These are phyloP conservation scores for Curvularia spicifera DNA, from an alignment of 2,329 filamentous ascomycete species.

Conservation along the genomic window DNA sequence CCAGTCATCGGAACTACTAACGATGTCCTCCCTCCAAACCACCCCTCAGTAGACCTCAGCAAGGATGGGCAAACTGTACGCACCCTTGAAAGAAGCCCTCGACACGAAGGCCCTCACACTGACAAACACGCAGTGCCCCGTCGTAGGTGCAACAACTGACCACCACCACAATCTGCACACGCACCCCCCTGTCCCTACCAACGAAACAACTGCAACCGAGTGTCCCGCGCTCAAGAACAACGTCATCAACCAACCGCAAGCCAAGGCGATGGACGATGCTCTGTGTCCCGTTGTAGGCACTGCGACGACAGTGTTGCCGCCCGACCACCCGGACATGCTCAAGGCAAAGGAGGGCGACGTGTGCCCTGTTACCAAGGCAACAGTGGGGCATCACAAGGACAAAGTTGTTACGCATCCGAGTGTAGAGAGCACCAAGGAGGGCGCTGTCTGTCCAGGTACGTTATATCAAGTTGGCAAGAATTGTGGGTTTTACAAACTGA, in stretches of 20 bases:
- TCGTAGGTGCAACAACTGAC: slow-evolving; percentile 54
- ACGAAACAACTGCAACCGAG: slow-evolving; percentile 41
- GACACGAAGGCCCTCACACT: background rate
- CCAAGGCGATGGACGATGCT: slow-evolving; percentile 51
- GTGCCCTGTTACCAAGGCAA: slow-evolving; percentile 55
- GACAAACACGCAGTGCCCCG: slow-evolving; percentile 46
- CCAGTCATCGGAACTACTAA: slow-evolving; percentile 53
- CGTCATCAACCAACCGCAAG: slow-evolving; percentile 46
- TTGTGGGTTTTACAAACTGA: background rate
- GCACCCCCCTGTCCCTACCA: slow-evolving; percentile 49
- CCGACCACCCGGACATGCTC: slow-evolving; percentile 51
- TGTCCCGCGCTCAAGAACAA: slow-evolving; percentile 53
- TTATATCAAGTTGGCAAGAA: background rate
- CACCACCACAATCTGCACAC: slow-evolving; percentile 54
- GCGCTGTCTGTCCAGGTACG: slow-evolving; percentile 49
- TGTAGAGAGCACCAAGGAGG: slow-evolving; percentile 48
- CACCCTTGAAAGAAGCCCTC: background rate
- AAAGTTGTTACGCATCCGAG: slow-evolving; percentile 52
- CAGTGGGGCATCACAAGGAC: slow-evolving; percentile 52
- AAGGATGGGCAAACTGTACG: slow-evolving; percentile 48
- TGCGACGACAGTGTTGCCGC: slow-evolving; percentile 51
- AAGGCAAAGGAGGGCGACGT: slow-evolving; percentile 49
- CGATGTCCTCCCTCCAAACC: slow-evolving; percentile 53
- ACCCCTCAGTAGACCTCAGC: slow-evolving; percentile 49
- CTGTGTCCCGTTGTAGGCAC: slow-evolving; percentile 55